phyloP scores from a whole-genome alignment of 129 eudicot species.

The Chrysanthemum seticuspe region DNA sequence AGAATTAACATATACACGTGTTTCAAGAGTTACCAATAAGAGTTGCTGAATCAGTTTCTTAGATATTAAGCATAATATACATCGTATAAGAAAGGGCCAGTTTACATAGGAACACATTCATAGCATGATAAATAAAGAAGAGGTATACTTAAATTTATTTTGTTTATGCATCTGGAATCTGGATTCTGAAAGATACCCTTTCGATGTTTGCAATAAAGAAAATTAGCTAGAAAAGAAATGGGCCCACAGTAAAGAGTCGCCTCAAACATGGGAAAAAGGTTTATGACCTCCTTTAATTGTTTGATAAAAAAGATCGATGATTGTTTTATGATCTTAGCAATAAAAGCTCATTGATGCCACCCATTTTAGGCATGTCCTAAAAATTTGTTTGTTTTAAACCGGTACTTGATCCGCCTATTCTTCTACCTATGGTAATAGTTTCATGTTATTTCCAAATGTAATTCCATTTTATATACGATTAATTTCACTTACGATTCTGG shows the following conservation, averaged over 20 bases:
- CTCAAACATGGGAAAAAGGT: not conserved
- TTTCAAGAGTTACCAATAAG: not conserved
- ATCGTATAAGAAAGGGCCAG: not conserved
- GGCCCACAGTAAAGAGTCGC: not conserved
- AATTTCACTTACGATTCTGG: constrained; percentile 3
- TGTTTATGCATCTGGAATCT: not conserved
- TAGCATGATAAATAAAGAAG: not conserved
- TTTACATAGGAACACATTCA: not conserved
- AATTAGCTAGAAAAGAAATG: not conserved
- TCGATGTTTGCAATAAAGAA: not conserved
- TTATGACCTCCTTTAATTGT: not conserved
- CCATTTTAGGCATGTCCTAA: too few species aligned
- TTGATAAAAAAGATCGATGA: too few species aligned
- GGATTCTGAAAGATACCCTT: not conserved
- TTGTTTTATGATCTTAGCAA: too few species aligned
- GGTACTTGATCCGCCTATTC: too few species aligned
- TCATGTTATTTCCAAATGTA: not conserved
- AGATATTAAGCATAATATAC: constrained; percentile 2
- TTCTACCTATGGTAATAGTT: not conserved
- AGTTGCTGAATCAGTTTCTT: not conserved
- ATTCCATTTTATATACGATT: not conserved
- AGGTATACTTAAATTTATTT: not conserved
- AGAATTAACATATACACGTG: not conserved
- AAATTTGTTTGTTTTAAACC: too few species aligned
- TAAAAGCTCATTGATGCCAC: too few species aligned